Conservation (phyloP, 805 yeast species). For the Danielozyma ontarioensis region DNA sequence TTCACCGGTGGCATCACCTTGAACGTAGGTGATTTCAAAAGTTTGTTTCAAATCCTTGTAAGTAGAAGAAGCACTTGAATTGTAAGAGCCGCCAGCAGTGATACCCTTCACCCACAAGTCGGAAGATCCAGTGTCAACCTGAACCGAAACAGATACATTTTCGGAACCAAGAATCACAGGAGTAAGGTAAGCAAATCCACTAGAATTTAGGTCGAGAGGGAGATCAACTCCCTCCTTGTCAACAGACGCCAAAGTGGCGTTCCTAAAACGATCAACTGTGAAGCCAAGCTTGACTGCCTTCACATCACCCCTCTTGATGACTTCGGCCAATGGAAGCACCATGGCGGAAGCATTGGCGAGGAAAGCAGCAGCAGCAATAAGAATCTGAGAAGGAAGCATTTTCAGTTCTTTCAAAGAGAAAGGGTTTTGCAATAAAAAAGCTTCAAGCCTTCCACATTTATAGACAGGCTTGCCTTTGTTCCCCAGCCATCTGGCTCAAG, state of each 20-base stretch:
- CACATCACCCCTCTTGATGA: not conserved
- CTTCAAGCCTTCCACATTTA: no score
- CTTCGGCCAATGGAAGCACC: slow-evolving; percentile 1
- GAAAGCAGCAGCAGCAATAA: no score
- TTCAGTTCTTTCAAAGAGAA: no score
- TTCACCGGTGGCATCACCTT: not conserved
- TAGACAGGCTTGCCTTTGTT: no score
- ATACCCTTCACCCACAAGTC: not conserved
- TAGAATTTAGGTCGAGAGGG: no score
- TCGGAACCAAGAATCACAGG: no score
- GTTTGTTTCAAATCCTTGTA: not conserved
- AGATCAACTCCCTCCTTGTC: no score
- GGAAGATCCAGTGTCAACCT: not conserved
- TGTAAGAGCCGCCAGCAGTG: not conserved
- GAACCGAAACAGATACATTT: slow-evolving; percentile 2
- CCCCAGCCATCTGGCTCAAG: no score
- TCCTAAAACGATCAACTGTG: not conserved
- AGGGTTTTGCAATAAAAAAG: no score
- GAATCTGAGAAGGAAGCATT: no score
- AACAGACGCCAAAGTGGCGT: not conserved
- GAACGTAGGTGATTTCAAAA: not conserved
- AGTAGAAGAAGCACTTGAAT: not conserved
- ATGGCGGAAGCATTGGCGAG: not conserved
- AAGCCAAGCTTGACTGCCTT: not conserved
- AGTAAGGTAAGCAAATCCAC: no score